Conservation (phyloP, 1,284 basidiomycete genomes). For the Wolfiporia cocos region DNA sequence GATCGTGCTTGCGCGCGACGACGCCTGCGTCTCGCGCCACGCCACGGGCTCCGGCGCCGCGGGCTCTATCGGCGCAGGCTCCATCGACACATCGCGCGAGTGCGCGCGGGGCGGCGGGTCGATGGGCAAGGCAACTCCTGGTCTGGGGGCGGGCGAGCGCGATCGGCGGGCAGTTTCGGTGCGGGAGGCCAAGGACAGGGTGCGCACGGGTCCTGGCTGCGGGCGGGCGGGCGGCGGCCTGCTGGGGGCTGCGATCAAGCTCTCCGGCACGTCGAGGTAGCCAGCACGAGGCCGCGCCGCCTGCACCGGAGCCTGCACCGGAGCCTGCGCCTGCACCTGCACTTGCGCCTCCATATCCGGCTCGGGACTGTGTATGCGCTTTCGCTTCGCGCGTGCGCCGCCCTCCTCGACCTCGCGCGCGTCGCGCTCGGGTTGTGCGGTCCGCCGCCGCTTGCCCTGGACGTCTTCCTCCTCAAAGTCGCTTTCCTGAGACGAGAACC, state of each 20-base stretch:
- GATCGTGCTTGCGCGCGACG: constrained; percentile 34
- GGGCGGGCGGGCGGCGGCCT: constrained; percentile 8
- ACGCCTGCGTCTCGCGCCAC: constrained; percentile 9
- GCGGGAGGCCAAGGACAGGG: constrained; percentile 16
- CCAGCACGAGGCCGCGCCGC: not conserved
- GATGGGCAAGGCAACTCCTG: constrained; percentile 23
- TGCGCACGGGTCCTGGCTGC: constrained; percentile 14
- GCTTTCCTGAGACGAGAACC: constrained; percentile 18
- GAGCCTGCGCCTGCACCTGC: too few species aligned
- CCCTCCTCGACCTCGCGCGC: constrained; percentile 16
- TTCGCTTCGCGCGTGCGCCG: constrained; percentile 22
- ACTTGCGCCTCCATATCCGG: constrained; percentile 8
- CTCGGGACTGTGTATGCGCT: constrained; percentile 22
- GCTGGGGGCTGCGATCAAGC: constrained; percentile 11
- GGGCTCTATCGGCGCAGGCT: too few species aligned
- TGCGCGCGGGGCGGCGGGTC: constrained; percentile 21
- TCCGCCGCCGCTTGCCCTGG: constrained; percentile 19
- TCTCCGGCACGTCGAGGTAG: constrained; percentile 25
- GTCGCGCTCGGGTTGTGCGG: constrained; percentile 8
- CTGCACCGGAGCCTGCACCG: constrained; percentile 1
- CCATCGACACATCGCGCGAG: constrained; percentile 27
- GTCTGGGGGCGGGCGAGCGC: constrained; percentile 13
- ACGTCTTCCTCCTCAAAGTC: constrained; percentile 18
- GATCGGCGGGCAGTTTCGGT: constrained; percentile 9
- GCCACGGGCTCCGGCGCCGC: too few species aligned